Evolutionary conservation across 2,329 filamentous ascomycete genomes (phyloP), one percentile per base, ranked within the genome.

Genomic region (Diaporthe sp.): DNA sequence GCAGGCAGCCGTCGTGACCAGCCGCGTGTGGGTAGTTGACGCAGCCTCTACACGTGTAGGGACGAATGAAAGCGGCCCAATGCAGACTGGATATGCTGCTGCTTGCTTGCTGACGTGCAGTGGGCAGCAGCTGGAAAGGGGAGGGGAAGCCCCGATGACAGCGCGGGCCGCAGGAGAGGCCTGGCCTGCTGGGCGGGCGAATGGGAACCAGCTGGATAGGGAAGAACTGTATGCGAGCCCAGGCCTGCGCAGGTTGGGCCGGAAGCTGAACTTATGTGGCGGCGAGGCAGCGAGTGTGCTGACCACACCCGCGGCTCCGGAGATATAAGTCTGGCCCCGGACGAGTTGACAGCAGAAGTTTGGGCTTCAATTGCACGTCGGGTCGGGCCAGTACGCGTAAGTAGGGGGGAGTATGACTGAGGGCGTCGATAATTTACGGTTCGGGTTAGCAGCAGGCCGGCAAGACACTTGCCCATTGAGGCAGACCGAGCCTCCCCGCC

Each of bases 51-150:
- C 46, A 46, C 61, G 37, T 37, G 34, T 39, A 15, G 28, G 49
- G 71, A 28, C 71, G 58, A 73, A 73, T 65, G 51, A 34, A 59
- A 25, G 25, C 25, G 39, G 49, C 19, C 31, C 34, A 57, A 65
- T 53, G 51, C 58, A 42, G 46, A 55, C 37, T 46, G 46, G 34
- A 65, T 19, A 39, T 57, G 71, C 39, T 57, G 71, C 39, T 65
- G 58, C 37, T 62, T 73, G 49, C 46, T 73, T 55, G 71, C 58
- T 55, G 71, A 55, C 58, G 55, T 73, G 71, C 71, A 65, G 71
- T 73, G 71, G 49, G 37, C 34, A 22, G 34, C 17, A 73, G 59
- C 34, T 53, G 70, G 58, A 25, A 53, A 39, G n/a, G 61, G 61
- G 61, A 42, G 55, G 71, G 49, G 58, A 31, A 69, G 58, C 37